Percentiles rank a stretch among this genome's conserved stretches.
These are phyloP conservation scores for Pseudogymnoascus sp. DNA, from an alignment of 2,329 filamentous ascomycete genomes.

Conservation along the genomic window DNA sequence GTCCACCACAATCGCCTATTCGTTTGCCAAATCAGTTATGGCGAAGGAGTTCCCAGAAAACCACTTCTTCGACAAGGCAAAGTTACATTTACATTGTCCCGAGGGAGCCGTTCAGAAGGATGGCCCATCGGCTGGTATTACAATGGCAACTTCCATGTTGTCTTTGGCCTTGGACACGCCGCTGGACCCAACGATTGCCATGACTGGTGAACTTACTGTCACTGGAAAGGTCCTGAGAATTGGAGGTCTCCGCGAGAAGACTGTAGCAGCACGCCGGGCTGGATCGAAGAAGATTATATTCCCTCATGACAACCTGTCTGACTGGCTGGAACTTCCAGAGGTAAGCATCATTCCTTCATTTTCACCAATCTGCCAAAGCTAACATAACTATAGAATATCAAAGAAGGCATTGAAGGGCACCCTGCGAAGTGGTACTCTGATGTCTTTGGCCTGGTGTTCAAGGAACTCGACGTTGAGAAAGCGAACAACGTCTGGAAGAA, in stretches of 20 bases:
- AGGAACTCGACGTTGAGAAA: constrained; percentile 63
- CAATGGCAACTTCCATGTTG: constrained; percentile 91
- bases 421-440: constrained; percentile 91
- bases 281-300: constrained; percentile 93
- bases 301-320: constrained; percentile 88
- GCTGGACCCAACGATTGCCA: constrained; percentile 81
- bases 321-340: constrained; percentile 95
- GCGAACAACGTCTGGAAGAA: constrained; percentile 58
- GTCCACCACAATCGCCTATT: constrained; percentile 90
- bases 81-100: constrained; percentile 90
- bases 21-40: constrained; percentile 85
- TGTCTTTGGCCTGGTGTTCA: constrained; percentile 87
- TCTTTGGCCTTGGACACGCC: constrained; percentile 73
- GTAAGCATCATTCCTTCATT: constrained; percentile 48
- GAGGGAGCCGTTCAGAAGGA: constrained; percentile 96
- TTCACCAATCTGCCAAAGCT: constrained; percentile 18
- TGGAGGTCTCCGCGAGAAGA: constrained; percentile 92
- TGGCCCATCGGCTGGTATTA: constrained; percentile 86
- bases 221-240: constrained; percentile 96
- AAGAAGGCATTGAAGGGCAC: constrained; percentile 86
- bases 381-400: constrained; percentile 70
- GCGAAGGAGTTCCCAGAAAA: constrained; percentile 81
- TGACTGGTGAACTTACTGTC: constrained; percentile 95
- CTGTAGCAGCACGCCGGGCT: constrained; percentile 84
- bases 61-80: constrained; percentile 91